These are phyloP conservation scores for Chionographis japonica DNA, from an alignment of 106 monocot species.

Conservation along the genomic window DNA sequence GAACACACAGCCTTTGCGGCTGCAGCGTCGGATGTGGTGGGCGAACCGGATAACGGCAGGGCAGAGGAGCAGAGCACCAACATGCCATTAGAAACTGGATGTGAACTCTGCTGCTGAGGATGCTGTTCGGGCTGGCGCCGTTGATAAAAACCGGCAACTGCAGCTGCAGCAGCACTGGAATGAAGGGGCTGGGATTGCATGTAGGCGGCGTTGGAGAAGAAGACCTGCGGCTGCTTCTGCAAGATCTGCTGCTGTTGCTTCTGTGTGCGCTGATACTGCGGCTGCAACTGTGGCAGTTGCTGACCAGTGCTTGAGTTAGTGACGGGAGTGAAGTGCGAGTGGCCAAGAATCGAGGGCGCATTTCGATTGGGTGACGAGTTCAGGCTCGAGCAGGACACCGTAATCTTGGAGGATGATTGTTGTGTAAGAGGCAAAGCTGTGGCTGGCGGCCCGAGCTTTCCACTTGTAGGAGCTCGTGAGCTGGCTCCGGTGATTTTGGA, in stretches of 20 bases:
- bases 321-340: constrained; percentile 19
- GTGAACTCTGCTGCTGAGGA: background rate
- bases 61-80: constrained; percentile 13
- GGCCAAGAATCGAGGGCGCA: constrained; percentile 47
- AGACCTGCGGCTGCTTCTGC: constrained; percentile 4
- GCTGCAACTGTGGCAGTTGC: constrained; percentile 15
- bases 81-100: constrained; percentile 8
- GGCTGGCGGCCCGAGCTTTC: constrained; percentile 3
- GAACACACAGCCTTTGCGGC: constrained; percentile 4
- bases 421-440: constrained; percentile 3
- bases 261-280: constrained; percentile 15
- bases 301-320: constrained; percentile 3
- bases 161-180: background rate
- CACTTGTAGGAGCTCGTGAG: constrained; percentile 12
- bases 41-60: constrained; percentile 1
- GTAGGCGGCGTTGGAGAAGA: constrained; percentile 39
- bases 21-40: background rate
- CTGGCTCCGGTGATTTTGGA: constrained; percentile 16
- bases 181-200: constrained; percentile 18
- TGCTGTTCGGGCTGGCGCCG: constrained; percentile 9
- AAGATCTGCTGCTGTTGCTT: constrained; percentile 17
- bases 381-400: constrained; percentile 7
- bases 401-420: constrained; percentile 13
- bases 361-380: constrained; percentile 32
- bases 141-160: constrained; percentile 11